These are phyloP conservation scores for Saccharomycopsis selenospora DNA, from an alignment of 805 yeast genomes.

Conservation along the genomic window DNA sequence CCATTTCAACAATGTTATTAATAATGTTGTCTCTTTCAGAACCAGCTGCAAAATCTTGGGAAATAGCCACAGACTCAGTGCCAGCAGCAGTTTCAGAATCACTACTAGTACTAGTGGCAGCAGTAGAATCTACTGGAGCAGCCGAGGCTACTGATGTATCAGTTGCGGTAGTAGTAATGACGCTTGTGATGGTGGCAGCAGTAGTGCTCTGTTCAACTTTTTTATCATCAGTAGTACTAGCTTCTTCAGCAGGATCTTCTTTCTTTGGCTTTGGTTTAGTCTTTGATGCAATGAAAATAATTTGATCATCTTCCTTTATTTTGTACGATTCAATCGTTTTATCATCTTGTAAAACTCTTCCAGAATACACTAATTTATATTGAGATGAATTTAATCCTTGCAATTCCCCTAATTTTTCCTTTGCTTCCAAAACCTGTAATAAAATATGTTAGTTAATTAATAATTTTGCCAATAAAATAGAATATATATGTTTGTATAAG, in stretches of 20 bases:
- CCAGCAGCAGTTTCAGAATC: conserved; percentile 24
- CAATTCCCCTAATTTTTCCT: conserved; percentile 60
- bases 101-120: conserved; percentile 19
- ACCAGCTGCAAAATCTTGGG: conserved; percentile 68
- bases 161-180: conserved; percentile 23
- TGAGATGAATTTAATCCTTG: conserved; percentile 65
- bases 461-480: neutral
- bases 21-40: conserved; percentile 71
- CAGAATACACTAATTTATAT: conserved; percentile 87
- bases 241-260: conserved; percentile 19
- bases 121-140: conserved; percentile 22
- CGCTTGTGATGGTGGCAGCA: conserved; percentile 21
- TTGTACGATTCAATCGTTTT: conserved; percentile 65
- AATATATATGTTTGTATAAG: neutral
- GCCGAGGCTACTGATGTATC: conserved; percentile 26
- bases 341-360: conserved; percentile 80
- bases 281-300: conserved; percentile 84
- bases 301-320: conserved; percentile 76
- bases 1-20: conserved; percentile 88
- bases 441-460: conserved; percentile 22
- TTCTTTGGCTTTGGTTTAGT: conserved; percentile 4
- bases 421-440: conserved; percentile 51
- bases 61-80: conserved; percentile 19
- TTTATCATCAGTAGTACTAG: conserved; percentile 24
- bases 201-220: conserved; percentile 27